A percentile compares a stretch with the other conserved stretches of the same genome.
Evolutionary conservation across 805 yeast genomes (phyloP).

Genomic region (Wickerhamiella slavikovae): DNA sequence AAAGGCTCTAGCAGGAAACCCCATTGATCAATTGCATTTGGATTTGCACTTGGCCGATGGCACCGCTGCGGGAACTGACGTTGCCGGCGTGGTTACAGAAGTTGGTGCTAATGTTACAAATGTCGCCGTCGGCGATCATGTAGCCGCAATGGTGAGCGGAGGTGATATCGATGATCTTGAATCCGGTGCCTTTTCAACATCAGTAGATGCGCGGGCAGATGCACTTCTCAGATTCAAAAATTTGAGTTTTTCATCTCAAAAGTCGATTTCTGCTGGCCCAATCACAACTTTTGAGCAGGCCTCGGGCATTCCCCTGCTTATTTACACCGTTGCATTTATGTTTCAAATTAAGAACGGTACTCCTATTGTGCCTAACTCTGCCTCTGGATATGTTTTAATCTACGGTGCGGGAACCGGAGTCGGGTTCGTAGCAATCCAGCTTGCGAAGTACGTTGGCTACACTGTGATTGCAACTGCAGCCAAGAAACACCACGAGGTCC

Average conservation of each 20-base stretch:
- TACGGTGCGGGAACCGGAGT: constrained; percentile 40
- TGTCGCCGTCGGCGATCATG: constrained; percentile 18
- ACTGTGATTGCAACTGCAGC: constrained; percentile 33
- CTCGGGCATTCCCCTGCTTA: constrained; percentile 33
- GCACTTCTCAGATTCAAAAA: constrained; percentile 15
- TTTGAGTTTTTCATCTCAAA: constrained; percentile 5
- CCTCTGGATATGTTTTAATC: constrained; percentile 9
- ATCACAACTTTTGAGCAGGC: constrained; percentile 41
- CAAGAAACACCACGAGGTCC: constrained; percentile 21
- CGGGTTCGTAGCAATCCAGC: constrained; percentile 37
- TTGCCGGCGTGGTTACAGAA: constrained; percentile 42
- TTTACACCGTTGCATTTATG: constrained; percentile 28
- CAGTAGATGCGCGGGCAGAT: constrained; percentile 23
- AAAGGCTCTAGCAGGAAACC: constrained; percentile 38
- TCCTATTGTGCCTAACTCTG: constrained; percentile 16
- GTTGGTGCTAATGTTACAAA: constrained; percentile 28
- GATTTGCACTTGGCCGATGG: constrained; percentile 25
- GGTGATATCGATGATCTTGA: constrained; percentile 16
- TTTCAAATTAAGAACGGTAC: constrained; percentile 14
- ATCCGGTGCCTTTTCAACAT: constrained; percentile 42
- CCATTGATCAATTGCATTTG: constrained; percentile 52
- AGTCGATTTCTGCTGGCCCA: constrained; percentile 20
- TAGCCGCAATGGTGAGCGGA: constrained; percentile 30
- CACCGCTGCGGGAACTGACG: constrained; percentile 37
- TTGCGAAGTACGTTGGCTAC: constrained; percentile 30